Evolutionary conservation across 306 rosid species (phyloP).

Genomic region (Senna tora): DNA sequence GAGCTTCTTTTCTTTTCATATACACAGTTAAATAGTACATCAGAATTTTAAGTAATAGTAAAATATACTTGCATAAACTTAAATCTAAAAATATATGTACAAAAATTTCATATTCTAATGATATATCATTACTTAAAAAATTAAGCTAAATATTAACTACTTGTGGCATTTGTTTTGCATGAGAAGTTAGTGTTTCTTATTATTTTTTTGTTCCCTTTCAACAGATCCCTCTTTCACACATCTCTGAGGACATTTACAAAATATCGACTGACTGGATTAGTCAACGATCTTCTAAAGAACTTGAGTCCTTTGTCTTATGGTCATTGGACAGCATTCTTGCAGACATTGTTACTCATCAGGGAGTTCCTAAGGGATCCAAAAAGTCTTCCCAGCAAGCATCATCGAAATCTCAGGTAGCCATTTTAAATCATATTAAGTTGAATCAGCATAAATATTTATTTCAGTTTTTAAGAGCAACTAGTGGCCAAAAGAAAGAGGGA

Average conservation of each 20-base stretch:
- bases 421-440: slow-evolving; percentile 2
- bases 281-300: slow-evolving; percentile 55
- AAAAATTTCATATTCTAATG: no score
- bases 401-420: slow-evolving; percentile 66
- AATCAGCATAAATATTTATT: not conserved
- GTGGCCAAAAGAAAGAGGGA: not conserved
- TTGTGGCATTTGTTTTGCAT: no score
- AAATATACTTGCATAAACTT: no score
- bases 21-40: no score
- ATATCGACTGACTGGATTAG: slow-evolving; percentile 68
- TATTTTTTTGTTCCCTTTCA: not conserved
- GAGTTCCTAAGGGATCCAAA: slow-evolving; percentile 65
- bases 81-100: no score
- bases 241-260: slow-evolving; percentile 60
- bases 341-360: slow-evolving; percentile 60
- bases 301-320: slow-evolving; percentile 68
- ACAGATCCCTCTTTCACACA: slow-evolving; percentile 69
- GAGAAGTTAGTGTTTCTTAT: slow-evolving; percentile 2
- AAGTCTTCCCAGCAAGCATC: slow-evolving; percentile 57
- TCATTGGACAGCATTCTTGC: slow-evolving; percentile 61
- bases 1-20: no score
- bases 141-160: no score
- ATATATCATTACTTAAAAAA: no score
- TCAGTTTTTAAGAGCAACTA: not conserved
- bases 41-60: no score